phyloP scores from a whole-genome alignment of 208 protist genomes.

The Strigomonas culicis region DNA sequence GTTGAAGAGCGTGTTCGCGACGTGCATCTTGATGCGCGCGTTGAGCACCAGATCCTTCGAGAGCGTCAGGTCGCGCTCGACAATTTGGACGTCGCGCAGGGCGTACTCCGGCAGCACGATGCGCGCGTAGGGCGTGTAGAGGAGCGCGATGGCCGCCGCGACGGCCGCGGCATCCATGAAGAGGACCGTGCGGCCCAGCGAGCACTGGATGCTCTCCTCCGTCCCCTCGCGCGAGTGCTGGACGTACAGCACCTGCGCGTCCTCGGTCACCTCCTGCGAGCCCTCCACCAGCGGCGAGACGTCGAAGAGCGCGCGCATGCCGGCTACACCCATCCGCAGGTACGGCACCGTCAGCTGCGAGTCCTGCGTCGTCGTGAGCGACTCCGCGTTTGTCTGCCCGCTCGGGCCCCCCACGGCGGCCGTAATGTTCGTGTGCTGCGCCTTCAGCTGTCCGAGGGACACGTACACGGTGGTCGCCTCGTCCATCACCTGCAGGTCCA shows the following conservation, averaged over 20 bases:
- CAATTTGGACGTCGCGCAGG: constrained; percentile 29
- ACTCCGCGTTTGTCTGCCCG: background rate
- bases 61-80: constrained; percentile 46
- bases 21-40: constrained; percentile 34
- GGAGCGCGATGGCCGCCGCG: constrained; percentile 29
- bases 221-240: background rate
- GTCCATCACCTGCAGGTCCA: constrained; percentile 14
- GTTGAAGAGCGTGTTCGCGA: constrained; percentile 33
- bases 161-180: constrained; percentile 43
- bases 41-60: constrained; percentile 44
- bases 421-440: background rate
- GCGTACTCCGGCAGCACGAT: constrained; percentile 50
- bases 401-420: background rate
- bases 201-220: constrained; percentile 25
- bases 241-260: background rate
- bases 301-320: constrained; percentile 9
- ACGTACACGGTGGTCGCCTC: constrained; percentile 15
- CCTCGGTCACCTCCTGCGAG: background rate
- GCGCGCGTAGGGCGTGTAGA: constrained; percentile 66
- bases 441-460: constrained; percentile 6
- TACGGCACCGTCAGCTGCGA: constrained; percentile 3
- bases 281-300: background rate
- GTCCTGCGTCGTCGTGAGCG: background rate
- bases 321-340: constrained; percentile 4
- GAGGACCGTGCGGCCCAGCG: constrained; percentile 30